phyloP scores from a whole-genome alignment of 768 basidiomycete genomes.

The Hygrophorus russula region DNA sequence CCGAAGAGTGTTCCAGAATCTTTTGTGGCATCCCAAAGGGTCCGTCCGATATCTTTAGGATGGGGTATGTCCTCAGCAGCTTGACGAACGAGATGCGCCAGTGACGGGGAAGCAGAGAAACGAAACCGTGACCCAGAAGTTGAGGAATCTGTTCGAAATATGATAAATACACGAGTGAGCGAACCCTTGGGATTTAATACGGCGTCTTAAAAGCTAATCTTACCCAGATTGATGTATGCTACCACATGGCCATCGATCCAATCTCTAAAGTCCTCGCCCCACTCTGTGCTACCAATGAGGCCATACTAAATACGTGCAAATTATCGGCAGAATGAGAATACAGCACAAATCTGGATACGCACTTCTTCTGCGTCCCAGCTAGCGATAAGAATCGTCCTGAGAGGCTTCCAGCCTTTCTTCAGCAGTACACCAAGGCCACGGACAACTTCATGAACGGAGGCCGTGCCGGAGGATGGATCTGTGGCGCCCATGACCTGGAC shows the following conservation, averaged over 20 bases:
- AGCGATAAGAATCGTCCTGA: conserved; percentile 58
- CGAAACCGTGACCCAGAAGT: conserved; percentile 50
- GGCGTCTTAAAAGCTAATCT: neutral
- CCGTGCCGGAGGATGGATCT: conserved; percentile 75
- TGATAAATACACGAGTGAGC: conserved; percentile 3
- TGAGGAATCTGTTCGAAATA: conserved; percentile 35
- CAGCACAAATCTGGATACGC: conserved; percentile 13
- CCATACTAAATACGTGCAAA: conserved; percentile 30
- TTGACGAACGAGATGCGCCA: conserved; percentile 61
- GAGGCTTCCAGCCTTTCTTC: conserved; percentile 71
- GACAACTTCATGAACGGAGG: conserved; percentile 65
- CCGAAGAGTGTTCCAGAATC: conserved; percentile 44
- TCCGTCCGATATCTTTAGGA: conserved; percentile 49
- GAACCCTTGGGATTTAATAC: conserved; percentile 7
- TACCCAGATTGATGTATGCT: conserved; percentile 71
- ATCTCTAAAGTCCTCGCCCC: conserved; percentile 81
- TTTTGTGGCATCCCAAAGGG: conserved; percentile 68
- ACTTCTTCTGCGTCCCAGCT: conserved; percentile 67
- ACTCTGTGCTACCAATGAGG: conserved; percentile 82
- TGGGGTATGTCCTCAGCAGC: conserved; percentile 67
- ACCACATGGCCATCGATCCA: conserved; percentile 77
- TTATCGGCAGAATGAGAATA: conserved; percentile 5
- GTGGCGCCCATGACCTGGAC: conserved; percentile 74
- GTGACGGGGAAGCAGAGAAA: conserved; percentile 63
- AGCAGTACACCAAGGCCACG: conserved; percentile 65